Evolutionary conservation across 495 filamentous ascomycete genomes (phyloP), one percentile per base, ranked within the genome.

Genomic region (Lasiosphaeria hispida): DNA sequence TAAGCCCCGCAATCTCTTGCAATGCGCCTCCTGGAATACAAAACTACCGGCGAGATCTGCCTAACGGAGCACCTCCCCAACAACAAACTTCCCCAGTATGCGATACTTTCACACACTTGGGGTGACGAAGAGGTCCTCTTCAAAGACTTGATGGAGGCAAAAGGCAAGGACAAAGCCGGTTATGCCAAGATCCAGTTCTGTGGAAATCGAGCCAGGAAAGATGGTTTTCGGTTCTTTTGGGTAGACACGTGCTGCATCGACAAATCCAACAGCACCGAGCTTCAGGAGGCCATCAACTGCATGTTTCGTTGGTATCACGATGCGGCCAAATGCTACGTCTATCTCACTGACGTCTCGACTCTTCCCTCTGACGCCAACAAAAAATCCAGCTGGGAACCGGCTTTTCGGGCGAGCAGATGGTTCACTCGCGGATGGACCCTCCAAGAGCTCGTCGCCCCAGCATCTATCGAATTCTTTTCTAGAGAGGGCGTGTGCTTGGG

Each of bases 61-160:
- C 23, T 49, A 17, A 49, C 47, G 4, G 18, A 49, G 45, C 7
- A 49, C 45, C 45, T 49, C 15, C 47, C 47, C 4, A 19, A 33
- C 30, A 13, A 34, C 47, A 19, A 3, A 17, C 23, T 56, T 48
- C 53, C 53, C 11, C 19, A 1, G 10, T 48, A 56, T 14, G 43
- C 53, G 14, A 56, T 56, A 18, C 42, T 56, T 17, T 56, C 53
- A 45, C 53, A 56, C 42, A 56, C 53, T 7, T 56, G 43, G 53
- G 41, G 33, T 3, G 14, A 49, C 0, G 47, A 49, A 36, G 47
- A 49, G 33, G 33, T 49, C 13, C 15, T 35, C n/a, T 48, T 56
- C 13, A 4, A 35, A 18, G 53, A 56, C 23, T 1, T 48, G n/a
- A 38, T 4, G 1, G 11, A 48, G 33, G 33, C 23, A 7, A 44